These are phyloP conservation scores for Clonostachys rhizophaga DNA, from an alignment of 2,329 filamentous ascomycete species.

Conservation along the genomic window DNA sequence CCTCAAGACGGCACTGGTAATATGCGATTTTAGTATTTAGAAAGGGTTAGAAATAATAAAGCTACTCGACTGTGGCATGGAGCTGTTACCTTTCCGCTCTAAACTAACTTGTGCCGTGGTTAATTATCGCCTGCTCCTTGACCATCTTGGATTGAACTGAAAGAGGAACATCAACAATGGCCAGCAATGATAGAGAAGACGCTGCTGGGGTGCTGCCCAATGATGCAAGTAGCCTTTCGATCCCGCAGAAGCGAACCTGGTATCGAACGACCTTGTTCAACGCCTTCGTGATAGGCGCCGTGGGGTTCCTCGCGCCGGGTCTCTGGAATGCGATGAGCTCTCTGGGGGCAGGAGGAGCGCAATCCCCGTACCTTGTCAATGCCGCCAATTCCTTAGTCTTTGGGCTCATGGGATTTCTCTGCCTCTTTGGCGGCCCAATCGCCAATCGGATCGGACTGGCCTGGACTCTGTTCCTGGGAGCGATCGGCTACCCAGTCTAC, in stretches of 20 bases:
- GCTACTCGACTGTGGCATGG: no score
- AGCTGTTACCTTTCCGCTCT: no score
- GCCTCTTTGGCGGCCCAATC: constrained; percentile 40
- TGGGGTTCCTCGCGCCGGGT: constrained; percentile 40
- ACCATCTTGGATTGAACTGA: no score
- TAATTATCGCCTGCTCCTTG: no score
- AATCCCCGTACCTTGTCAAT: constrained; percentile 36
- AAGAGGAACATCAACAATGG: no score
- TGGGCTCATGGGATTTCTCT: constrained; percentile 37
- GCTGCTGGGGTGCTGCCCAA: no score
- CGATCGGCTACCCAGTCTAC: constrained; percentile 39
- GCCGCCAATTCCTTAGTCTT: constrained; percentile 48
- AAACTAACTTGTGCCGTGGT: no score
- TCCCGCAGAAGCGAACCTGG: constrained; percentile 6
- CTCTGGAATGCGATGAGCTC: constrained; percentile 24
- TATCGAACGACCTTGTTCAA: constrained; percentile 16
- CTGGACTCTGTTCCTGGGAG: constrained; percentile 30
- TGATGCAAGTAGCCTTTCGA: no score
- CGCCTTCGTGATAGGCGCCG: constrained; percentile 34
- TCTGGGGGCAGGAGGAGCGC: constrained; percentile 4
- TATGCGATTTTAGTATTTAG: no score
- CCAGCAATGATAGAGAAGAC: no score
- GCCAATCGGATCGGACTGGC: constrained; percentile 12
- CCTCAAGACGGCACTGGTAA: no score
- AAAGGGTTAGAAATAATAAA: no score